These are phyloP conservation scores for Catharanthus roseus DNA, from an alignment of 257 asterid genomes.

Conservation along the genomic window DNA sequence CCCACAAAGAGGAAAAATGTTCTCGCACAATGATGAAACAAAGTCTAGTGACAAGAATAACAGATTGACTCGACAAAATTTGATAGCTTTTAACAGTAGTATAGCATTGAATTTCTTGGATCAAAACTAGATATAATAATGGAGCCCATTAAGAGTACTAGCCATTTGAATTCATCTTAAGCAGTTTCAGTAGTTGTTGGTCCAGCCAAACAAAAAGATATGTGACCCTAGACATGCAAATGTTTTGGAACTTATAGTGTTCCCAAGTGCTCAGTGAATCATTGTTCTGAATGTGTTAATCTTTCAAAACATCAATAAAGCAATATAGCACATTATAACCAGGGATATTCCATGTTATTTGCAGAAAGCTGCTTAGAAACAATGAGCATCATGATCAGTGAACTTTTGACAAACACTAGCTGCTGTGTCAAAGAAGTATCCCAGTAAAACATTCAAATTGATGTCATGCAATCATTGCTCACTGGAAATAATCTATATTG, in stretches of 20 bases:
- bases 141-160: not conserved
- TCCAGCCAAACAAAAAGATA: constrained; percentile 5
- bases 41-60: not conserved
- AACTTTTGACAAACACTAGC: not conserved
- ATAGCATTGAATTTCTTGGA: not conserved
- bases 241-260: not conserved
- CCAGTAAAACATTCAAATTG: not conserved
- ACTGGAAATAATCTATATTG: not conserved
- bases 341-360: no score
- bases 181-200: not conserved
- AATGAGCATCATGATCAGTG: not conserved
- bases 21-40: not conserved
- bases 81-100: not conserved
- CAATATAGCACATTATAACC: not conserved
- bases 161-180: not conserved
- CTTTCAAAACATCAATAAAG: not conserved
- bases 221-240: not conserved
- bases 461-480: not conserved
- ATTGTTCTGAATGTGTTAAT: not conserved
- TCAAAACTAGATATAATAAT: not conserved
- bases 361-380: not conserved
- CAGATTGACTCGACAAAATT: not conserved
- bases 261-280: not conserved
- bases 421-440: not conserved
- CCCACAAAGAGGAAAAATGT: not conserved